phyloP scores from a whole-genome alignment of 495 filamentous ascomycete species.

The Melanomma pulvis-pyrius region DNA sequence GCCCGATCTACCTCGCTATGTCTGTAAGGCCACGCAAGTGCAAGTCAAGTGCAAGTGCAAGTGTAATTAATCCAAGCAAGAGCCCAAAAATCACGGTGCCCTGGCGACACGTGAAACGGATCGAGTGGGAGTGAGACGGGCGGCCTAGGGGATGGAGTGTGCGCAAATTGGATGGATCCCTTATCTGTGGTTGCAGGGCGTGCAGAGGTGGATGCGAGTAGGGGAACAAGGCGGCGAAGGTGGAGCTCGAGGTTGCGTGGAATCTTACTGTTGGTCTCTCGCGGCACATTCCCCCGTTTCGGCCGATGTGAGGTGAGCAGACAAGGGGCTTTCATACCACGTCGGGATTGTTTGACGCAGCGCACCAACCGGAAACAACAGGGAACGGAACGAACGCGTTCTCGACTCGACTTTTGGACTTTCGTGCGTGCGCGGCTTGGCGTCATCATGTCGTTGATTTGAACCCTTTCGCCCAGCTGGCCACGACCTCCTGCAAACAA shows the following conservation, averaged over 20 bases:
- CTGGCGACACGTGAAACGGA: not conserved
- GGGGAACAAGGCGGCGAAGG: not conserved
- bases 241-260: not conserved
- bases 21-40: not conserved
- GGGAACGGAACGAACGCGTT: too few species aligned
- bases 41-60: not conserved
- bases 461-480: not conserved
- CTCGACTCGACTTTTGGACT: not conserved
- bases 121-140: too few species aligned
- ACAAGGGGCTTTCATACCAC: not conserved
- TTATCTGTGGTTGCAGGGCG: too few species aligned
- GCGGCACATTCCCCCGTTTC: not conserved
- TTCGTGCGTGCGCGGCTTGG: slow-evolving; percentile 2
- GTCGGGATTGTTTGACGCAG: not conserved
- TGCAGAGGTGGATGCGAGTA: not conserved
- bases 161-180: too few species aligned
- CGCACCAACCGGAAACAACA: too few species aligned
- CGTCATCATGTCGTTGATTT: slow-evolving; percentile 8
- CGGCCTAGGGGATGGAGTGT: too few species aligned
- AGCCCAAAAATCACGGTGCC: too few species aligned
- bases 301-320: not conserved
- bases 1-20: too few species aligned
- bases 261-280: not conserved
- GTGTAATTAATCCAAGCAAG: too few species aligned
- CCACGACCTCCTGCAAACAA: not conserved